Base-by-base conservation (phyloP, 2,329 filamentous ascomycete genomes). In the Colletotrichum tropicale region DNA sequence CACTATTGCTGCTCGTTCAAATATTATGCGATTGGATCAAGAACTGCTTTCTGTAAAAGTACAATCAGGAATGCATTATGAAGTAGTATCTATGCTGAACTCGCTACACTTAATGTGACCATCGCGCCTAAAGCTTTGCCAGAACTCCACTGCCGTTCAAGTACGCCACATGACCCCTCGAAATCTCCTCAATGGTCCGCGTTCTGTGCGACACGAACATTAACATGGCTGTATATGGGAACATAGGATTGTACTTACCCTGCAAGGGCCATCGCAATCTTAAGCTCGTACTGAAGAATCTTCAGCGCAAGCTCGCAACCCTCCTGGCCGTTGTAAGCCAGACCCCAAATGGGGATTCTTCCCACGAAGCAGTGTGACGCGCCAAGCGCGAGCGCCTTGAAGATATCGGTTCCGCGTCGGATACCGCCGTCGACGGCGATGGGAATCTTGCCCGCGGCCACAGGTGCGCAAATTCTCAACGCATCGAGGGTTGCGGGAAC, bases 381-480 rank as follows among this genome's bases (percentile, higher is more conserved):
- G 1, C 89, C 89, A 0, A 91, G 82, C 28, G 87, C 87, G 12
- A 91, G 81, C 5, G 88, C 88, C 77, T 91, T 91, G n/a, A 91
- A 83, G 8, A 91, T 87, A 77, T 91, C 89, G 0, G 87, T 88
- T 0, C 89, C 89, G 4, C 89, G 85, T 32, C 88, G 85, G 67
- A 91, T 88, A 1, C 89, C 89, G 32, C 89, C 88, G 74, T 91
- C 89, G n/a, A 91, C 84, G 66, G 94, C 91, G 0, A 94, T 86
- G 68, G 90, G 86, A n/a, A 75, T 52, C 62, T 67, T 75, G 13
- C 71, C 76, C 7, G 78, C 38, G 3, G 76, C 71, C 26, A 78
- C 38, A 24, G 74, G 69, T 70, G 71, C 48, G 71, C 79, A 83
- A 93, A 86, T 52, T 92, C 93, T 8, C 96, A 86, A 55, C 26